Evolutionary conservation across 768 basidiomycete genomes (phyloP).

Genomic region (Tricholoma hemisulphureum): DNA sequence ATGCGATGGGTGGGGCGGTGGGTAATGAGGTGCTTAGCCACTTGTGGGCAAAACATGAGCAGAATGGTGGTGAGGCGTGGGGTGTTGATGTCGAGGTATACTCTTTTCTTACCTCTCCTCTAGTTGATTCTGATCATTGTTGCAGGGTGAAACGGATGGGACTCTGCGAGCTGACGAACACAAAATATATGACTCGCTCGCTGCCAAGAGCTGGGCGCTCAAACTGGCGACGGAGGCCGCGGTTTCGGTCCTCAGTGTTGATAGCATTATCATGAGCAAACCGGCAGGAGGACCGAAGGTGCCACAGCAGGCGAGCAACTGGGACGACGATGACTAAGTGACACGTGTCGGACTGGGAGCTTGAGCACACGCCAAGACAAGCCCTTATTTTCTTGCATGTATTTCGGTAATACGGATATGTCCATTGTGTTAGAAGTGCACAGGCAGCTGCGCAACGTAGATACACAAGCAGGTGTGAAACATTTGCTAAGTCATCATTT

Average conservation of each 20-base stretch:
- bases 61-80: constrained; percentile 68
- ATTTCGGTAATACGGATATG: too few relatives aligned
- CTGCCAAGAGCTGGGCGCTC: constrained; percentile 88
- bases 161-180: constrained; percentile 61
- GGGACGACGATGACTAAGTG: constrained; percentile 71
- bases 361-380: too few relatives aligned
- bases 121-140: constrained; percentile 1
- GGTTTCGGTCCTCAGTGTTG: constrained; percentile 86
- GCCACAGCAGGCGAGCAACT: constrained; percentile 83
- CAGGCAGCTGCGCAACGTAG: too few relatives aligned
- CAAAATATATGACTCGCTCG: constrained; percentile 84
- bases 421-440: too few relatives aligned
- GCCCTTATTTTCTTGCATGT: too few relatives aligned
- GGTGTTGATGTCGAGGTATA: constrained; percentile 88
- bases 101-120: constrained; percentile 1
- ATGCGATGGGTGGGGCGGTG: constrained; percentile 86
- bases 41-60: constrained; percentile 88
- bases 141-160: constrained; percentile 74
- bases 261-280: constrained; percentile 97
- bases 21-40: constrained; percentile 90
- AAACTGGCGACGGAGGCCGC: constrained; percentile 90
- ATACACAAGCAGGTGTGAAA: too few relatives aligned
- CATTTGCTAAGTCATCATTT: too few relatives aligned
- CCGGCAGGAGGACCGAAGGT: constrained; percentile 88
- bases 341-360: too few relatives aligned